These are phyloP conservation scores for Diophrys appendiculata DNA, from an alignment of 73 alveolate species.

Conservation along the genomic window DNA sequence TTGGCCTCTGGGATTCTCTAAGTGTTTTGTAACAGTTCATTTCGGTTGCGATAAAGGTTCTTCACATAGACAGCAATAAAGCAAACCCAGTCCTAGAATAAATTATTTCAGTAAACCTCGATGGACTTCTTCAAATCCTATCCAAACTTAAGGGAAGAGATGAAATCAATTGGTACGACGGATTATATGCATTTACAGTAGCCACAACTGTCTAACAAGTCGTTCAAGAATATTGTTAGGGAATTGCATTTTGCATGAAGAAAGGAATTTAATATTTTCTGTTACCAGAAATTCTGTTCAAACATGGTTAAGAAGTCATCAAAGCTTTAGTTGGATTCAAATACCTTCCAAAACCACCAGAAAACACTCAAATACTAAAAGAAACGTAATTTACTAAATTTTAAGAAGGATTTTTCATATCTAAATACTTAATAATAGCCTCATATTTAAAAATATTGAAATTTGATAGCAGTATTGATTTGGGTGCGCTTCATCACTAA, in stretches of 20 bases:
- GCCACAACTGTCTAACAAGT: background rate
- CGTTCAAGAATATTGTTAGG: background rate
- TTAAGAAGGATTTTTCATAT: background rate
- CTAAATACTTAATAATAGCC: background rate
- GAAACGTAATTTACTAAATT: constrained; percentile 2
- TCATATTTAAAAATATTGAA: background rate
- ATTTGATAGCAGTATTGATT: background rate
- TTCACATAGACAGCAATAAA: constrained; percentile 10
- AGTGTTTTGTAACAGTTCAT: background rate
- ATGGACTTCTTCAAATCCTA: no score
- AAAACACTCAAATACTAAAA: background rate
- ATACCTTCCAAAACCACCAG: background rate
- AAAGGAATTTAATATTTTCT: background rate
- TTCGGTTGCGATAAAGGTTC: background rate
- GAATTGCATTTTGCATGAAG: constrained; percentile 6
- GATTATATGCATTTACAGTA: background rate
- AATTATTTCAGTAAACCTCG: background rate
- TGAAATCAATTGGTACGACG: background rate
- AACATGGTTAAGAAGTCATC: background rate
- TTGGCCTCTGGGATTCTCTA: background rate
- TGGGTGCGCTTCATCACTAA: background rate
- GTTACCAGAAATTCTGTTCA: constrained; percentile 4
- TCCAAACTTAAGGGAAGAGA: no score
- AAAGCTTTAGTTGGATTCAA: background rate
- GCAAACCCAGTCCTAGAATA: background rate